These are phyloP conservation scores for Phialophora expanda DNA, from an alignment of 2,329 filamentous ascomycete genomes.

Conservation along the genomic window DNA sequence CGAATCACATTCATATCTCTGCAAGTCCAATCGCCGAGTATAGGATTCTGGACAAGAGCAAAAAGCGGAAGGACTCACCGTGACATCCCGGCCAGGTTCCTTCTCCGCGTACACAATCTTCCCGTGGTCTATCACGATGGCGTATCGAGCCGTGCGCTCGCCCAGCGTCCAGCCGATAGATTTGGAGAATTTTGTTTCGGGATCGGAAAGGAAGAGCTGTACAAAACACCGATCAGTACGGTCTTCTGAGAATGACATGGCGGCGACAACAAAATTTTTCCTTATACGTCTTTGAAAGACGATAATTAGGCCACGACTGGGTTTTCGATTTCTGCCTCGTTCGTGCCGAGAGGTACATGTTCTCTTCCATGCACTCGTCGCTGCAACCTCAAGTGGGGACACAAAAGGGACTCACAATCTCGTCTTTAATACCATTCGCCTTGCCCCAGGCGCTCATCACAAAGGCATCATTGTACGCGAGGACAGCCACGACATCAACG, in stretches of 20 bases:
- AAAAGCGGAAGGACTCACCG: slow-evolving; percentile 35
- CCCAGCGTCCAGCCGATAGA: slow-evolving; percentile 76
- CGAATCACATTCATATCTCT: background rate
- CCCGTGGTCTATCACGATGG: slow-evolving; percentile 80
- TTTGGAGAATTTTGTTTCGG: slow-evolving; percentile 74
- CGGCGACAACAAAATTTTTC: background rate
- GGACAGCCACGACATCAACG: slow-evolving; percentile 79
- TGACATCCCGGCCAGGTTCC: slow-evolving; percentile 56
- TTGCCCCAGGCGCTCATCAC: slow-evolving; percentile 92
- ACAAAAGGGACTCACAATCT: slow-evolving; percentile 59
- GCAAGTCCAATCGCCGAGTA: background rate
- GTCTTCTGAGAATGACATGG: background rate
- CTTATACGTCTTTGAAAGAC: slow-evolving; percentile 20
- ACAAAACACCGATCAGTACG: background rate
- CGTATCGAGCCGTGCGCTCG: slow-evolving; percentile 78
- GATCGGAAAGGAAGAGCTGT: slow-evolving; percentile 77
- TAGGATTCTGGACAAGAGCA: background rate
- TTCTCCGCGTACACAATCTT: slow-evolving; percentile 81
- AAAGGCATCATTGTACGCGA: slow-evolving; percentile 82
- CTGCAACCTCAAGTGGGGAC: background rate
- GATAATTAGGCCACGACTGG: background rate
- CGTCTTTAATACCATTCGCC: slow-evolving; percentile 78
- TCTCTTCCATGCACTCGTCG: background rate
- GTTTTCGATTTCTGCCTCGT: background rate
- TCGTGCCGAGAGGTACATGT: background rate